Evolutionary conservation across 2,329 filamentous ascomycete species (phyloP), one percentile per base, ranked within the genome.

Genomic region (Trichoderma aggressivum): DNA sequence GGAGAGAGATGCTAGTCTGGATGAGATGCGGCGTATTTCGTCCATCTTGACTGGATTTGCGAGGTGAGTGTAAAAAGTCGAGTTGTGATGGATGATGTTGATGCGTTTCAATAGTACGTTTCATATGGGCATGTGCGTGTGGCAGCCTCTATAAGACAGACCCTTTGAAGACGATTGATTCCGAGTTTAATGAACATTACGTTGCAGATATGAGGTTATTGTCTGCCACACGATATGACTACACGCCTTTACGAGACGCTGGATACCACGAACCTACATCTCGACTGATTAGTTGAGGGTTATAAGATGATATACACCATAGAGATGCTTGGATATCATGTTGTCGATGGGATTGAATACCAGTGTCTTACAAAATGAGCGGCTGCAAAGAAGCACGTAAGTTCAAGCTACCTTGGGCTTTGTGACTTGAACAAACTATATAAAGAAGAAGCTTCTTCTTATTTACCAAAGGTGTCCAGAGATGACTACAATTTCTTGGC

Each of bases 111-210:
- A 28, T 3, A 66, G 63, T n/a, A 66, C 47, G 6, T 56, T 56
- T 66, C 63, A 66, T 4, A 66, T 66, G 63, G 47, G 63, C 10
- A 56, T 66, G 50, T 66, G 63, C 2, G 32, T 66, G 21, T 66
- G 63, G 63, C 63, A 66, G 16, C 63, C 63, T 0, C 16, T 56
- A 3, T 66, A 34, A 24, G 59, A 2, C 3, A 24, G 7, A 2
- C 3, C n/a, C n/a, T 10, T 0, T 7, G 11, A 16, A 7, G 6
- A 34, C 8, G 12, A 16, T 28, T 56, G 14, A 18, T 56, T 2
- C 0, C 7, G 14, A 28, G 12, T 30, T 28, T 10, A 0, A 58
- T 58, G 28, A 32, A 16, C 14, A 4, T 1, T 30, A 18, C 1
- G 8, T 5, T 4, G 6, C 16, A 7, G 16, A 32, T 11, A 47